Evolutionary conservation across 2,329 filamentous ascomycete species (phyloP).

Genomic region (Elsinoe arachidis): DNA sequence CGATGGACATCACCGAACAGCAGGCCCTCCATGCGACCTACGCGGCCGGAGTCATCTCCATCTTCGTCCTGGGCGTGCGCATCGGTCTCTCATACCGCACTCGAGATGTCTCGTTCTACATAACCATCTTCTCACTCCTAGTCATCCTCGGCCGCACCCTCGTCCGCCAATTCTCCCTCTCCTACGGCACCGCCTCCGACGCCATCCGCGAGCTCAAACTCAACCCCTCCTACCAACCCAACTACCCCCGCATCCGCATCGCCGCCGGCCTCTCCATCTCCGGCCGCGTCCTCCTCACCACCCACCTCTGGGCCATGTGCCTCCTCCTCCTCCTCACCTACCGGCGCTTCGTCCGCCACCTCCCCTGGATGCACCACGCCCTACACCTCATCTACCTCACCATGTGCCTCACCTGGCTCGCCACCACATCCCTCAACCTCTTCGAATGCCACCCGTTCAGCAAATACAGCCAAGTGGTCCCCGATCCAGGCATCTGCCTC

Average conservation of each 20-base stretch:
- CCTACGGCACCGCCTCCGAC: not conserved
- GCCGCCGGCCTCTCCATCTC: slow-evolving; percentile 16
- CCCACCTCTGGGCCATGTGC: slow-evolving; percentile 17
- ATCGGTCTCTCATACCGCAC: not conserved
- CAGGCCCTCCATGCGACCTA: not conserved
- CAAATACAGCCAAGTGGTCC: slow-evolving; percentile 23
- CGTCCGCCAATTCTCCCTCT: not conserved
- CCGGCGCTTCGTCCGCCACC: slow-evolving; percentile 15
- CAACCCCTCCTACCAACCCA: not conserved
- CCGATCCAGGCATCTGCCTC: slow-evolving; percentile 20
- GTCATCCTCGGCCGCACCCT: not conserved
- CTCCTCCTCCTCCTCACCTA: slow-evolving; percentile 18
- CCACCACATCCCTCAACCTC: slow-evolving; percentile 27
- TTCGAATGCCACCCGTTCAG: slow-evolving; percentile 32
- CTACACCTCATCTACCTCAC: slow-evolving; percentile 2
- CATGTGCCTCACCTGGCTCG: slow-evolving; percentile 24
- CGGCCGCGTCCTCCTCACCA: slow-evolving; percentile 16
- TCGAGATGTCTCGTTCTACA: not conserved
- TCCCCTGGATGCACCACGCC: slow-evolving; percentile 14
- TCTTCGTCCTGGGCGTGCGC: too few relatives aligned
- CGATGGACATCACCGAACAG: not conserved
- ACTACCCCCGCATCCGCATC: slow-evolving; percentile 3
- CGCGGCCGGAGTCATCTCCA: too few relatives aligned
- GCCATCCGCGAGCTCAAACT: not conserved
- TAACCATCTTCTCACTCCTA: not conserved